phyloP scores from a whole-genome alignment of 768 basidiomycete genomes.

The Termitomyces sp. region DNA sequence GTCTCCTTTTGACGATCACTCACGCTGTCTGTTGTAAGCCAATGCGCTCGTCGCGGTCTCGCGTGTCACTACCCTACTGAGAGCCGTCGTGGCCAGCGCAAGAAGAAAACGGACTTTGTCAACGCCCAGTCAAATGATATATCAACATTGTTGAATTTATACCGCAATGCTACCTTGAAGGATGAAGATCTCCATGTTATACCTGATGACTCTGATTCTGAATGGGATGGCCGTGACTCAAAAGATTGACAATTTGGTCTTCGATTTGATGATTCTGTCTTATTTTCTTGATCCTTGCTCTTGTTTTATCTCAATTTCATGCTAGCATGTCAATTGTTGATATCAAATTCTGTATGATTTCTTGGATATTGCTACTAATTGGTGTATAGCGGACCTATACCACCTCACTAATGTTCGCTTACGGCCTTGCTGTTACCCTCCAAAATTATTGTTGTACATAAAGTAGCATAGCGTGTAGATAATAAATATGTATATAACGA shows the following conservation, averaged over 20 bases:
- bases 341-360: not conserved
- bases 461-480: not conserved
- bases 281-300: not conserved
- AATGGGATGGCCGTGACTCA: not conserved
- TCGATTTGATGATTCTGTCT: not conserved
- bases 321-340: not conserved
- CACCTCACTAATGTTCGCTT: not conserved
- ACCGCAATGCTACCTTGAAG: not conserved
- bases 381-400: not conserved
- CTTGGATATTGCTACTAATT: not conserved
- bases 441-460: not conserved
- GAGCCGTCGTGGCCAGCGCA: slow-evolving; percentile 11
- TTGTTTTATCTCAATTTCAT: not conserved
- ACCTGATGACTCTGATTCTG: not conserved
- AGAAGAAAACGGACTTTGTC: not conserved
- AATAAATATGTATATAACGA: not conserved
- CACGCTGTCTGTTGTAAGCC: not conserved
- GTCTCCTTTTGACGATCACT: not conserved
- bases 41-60: slow-evolving; percentile 9
- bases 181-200: not conserved
- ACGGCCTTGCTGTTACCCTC: not conserved
- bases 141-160: not conserved
- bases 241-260: not conserved
- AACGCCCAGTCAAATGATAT: not conserved
- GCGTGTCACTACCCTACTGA: slow-evolving; percentile 9